Percentiles rank a stretch among this genome's conserved stretches.
phyloP scores from a whole-genome alignment of 2,329 filamentous ascomycete genomes.

The Nemania abortiva region DNA sequence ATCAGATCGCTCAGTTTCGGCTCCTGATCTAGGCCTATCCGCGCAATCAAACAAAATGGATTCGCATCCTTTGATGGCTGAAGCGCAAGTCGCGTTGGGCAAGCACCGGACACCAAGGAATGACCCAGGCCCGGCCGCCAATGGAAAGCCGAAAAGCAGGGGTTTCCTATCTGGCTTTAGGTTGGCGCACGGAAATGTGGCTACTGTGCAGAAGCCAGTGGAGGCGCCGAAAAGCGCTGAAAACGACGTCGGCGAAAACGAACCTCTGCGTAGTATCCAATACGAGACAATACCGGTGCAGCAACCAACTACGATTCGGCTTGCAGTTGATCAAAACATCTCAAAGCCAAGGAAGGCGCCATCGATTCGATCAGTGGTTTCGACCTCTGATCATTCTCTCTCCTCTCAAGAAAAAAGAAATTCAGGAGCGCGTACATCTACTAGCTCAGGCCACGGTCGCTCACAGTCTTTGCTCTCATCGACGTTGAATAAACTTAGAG shows the following conservation, averaged over 20 bases:
- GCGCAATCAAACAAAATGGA: slow-evolving; percentile 40
- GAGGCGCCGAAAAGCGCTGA: slow-evolving; percentile 40
- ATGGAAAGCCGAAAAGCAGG: slow-evolving; percentile 48
- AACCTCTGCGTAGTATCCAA: slow-evolving; percentile 31
- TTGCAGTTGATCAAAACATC: slow-evolving; percentile 38
- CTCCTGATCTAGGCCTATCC: slow-evolving; percentile 45
- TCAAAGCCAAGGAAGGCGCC: slow-evolving; percentile 46
- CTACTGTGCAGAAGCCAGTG: slow-evolving; percentile 46
- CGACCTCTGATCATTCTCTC: slow-evolving; percentile 48
- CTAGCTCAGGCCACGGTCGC: slow-evolving; percentile 46
- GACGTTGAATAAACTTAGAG: slow-evolving; percentile 49
- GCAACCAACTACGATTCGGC: slow-evolving; percentile 30
- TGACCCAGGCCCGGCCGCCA: slow-evolving; percentile 29
- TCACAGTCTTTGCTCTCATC: slow-evolving; percentile 51
- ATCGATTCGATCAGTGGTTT: slow-evolving; percentile 46
- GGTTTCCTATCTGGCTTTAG: slow-evolving; percentile 49
- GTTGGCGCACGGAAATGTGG: slow-evolving; percentile 47
- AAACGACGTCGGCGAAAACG: slow-evolving; percentile 39
- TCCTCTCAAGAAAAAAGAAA: slow-evolving; percentile 49
- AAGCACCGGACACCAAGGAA: slow-evolving; percentile 30
- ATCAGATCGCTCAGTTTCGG: slow-evolving; percentile 46
- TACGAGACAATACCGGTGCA: slow-evolving; percentile 40
- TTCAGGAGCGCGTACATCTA: slow-evolving; percentile 41
- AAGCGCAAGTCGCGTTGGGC: slow-evolving; percentile 40
- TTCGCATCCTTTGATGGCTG: slow-evolving; percentile 32